phyloP scores from a whole-genome alignment of 2,329 filamentous ascomycete genomes.

The Madurella fahalii region DNA sequence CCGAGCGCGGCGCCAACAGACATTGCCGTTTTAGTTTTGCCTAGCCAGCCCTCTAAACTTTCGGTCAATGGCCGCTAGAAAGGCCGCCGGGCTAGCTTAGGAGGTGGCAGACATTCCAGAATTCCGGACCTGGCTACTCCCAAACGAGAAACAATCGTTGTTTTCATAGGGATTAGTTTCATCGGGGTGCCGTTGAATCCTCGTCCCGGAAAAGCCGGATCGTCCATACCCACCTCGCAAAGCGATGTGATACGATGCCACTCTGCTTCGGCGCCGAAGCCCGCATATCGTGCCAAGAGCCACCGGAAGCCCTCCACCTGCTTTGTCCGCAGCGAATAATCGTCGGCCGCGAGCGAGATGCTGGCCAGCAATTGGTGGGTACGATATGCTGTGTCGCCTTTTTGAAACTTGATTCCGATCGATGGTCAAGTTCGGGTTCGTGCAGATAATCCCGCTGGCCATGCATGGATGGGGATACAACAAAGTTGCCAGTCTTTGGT shows the following conservation, averaged over 20 bases:
- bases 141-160: no score
- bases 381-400: background rate
- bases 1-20: background rate
- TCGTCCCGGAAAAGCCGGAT: background rate
- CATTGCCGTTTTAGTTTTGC: background rate
- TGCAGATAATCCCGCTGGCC: background rate
- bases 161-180: no score
- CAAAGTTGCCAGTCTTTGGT: background rate
- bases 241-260: constrained; percentile 3
- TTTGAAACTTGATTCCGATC: constrained; percentile 4
- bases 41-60: no score
- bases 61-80: background rate
- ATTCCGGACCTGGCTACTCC: no score
- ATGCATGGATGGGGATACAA: background rate
- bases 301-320: constrained; percentile 14
- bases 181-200: background rate
- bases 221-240: background rate
- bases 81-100: no score
- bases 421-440: background rate
- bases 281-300: background rate
- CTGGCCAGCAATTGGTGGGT: background rate
- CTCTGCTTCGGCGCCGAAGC: background rate
- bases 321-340: constrained; percentile 12
- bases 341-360: background rate
- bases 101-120: no score